Conservation (phyloP, 331 rosid species). For the Spiraea crenata region DNA sequence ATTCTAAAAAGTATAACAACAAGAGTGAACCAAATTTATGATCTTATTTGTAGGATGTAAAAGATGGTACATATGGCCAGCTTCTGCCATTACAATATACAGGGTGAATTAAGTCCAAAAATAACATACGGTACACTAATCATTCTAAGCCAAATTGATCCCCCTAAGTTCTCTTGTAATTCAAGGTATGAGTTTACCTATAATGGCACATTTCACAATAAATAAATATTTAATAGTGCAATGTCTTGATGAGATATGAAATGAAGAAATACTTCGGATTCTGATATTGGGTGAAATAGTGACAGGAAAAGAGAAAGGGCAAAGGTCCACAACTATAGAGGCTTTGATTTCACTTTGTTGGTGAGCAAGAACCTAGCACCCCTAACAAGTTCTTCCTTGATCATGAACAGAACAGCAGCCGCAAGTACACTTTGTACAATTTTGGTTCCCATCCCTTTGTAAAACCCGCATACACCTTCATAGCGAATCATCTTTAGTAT, state of each 20-base stretch:
- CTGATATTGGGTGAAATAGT: neutral
- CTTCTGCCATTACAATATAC: neutral
- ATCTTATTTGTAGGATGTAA: neutral
- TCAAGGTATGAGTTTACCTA: neutral
- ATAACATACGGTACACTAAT: neutral
- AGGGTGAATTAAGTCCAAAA: neutral
- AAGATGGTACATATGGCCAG: neutral
- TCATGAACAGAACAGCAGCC: conserved; percentile 89
- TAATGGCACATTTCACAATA: neutral
- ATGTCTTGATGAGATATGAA: conserved; percentile 9
- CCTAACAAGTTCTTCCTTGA: conserved; percentile 87
- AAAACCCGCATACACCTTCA: conserved; percentile 81
- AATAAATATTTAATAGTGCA: conserved; percentile 9
- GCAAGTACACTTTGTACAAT: conserved; percentile 90
- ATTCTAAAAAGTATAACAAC: too few species aligned
- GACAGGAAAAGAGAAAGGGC: neutral
- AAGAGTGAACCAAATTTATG: neutral
- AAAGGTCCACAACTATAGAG: conserved; percentile 23
- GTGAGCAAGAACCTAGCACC: conserved; percentile 59
- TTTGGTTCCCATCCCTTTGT: conserved; percentile 95
- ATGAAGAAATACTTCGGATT: too few species aligned
- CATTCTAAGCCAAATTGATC: neutral
- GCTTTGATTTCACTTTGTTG: conserved; percentile 46
- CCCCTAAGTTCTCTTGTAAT: neutral
- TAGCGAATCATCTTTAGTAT: conserved; percentile 77